These are phyloP conservation scores for Whalleya microplaca DNA, from an alignment of 2,329 filamentous ascomycete genomes.

Conservation along the genomic window DNA sequence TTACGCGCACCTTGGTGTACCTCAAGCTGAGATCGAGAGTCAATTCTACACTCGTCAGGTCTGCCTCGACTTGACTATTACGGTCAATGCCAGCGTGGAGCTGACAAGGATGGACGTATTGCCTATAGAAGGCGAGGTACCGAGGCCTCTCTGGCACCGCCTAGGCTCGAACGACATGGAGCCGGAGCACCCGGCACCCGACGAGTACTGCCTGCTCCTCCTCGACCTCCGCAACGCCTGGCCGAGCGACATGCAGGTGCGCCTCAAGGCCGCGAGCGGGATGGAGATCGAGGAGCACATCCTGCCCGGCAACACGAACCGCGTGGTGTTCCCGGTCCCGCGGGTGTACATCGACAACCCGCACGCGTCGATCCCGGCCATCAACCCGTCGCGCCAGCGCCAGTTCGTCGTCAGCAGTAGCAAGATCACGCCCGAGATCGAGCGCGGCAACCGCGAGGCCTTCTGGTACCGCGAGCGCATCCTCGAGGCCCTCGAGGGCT, in stretches of 20 bases:
- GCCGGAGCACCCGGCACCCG: slow-evolving; percentile 46
- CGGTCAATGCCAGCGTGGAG: slow-evolving; percentile 90
- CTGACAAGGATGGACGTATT: slow-evolving; percentile 79
- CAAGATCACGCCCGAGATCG: slow-evolving; percentile 77
- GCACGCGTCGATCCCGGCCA: slow-evolving; percentile 74
- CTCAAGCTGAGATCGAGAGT: slow-evolving; percentile 68
- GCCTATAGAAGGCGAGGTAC: slow-evolving; percentile 70
- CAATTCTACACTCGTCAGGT: slow-evolving; percentile 85
- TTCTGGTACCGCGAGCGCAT: slow-evolving; percentile 92
- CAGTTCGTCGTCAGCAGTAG: slow-evolving; percentile 88
- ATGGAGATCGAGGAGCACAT: slow-evolving; percentile 59
- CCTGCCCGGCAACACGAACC: slow-evolving; percentile 69
- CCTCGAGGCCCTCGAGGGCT: slow-evolving; percentile 69
- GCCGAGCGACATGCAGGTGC: slow-evolving; percentile 76
- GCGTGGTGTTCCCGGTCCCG: slow-evolving; percentile 75
- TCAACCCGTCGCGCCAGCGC: slow-evolving; percentile 82
- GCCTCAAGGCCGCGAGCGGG: slow-evolving; percentile 58
- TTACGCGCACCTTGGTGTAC: slow-evolving; percentile 78
- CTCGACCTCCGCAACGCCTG: slow-evolving; percentile 89
- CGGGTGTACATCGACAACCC: slow-evolving; percentile 78
- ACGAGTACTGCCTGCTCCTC: slow-evolving; percentile 76
- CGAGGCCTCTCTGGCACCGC: slow-evolving; percentile 60
- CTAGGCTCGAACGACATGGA: slow-evolving; percentile 39
- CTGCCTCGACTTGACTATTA: slow-evolving; percentile 79
- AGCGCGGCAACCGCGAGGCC: slow-evolving; percentile 76